Evolutionary conservation across 495 filamentous ascomycete species (phyloP).

Genomic region (Viridothelium virens): DNA sequence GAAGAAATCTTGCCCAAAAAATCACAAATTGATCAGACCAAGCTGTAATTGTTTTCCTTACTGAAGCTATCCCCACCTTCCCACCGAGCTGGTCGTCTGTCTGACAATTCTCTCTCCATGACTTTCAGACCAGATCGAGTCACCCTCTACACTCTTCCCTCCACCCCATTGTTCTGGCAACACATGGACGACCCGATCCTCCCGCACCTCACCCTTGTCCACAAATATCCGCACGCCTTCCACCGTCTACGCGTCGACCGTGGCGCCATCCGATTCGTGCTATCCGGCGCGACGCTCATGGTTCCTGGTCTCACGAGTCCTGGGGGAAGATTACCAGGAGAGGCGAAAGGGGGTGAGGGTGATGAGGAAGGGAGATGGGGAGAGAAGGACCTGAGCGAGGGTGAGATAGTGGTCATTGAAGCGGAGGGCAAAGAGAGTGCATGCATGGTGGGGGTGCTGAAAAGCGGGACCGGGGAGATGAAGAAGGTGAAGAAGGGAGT

Average conservation of each 20-base stretch:
- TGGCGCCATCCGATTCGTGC: conserved; percentile 92
- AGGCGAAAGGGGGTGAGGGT: conserved; percentile 37
- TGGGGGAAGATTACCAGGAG: conserved; percentile 66
- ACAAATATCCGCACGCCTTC: conserved; percentile 56
- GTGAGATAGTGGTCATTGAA: conserved; percentile 74
- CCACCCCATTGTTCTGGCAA: conserved; percentile 80
- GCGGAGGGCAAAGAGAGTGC: conserved; percentile 92
- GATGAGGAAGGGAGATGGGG: conserved; percentile 38
- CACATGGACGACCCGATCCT: conserved; percentile 69
- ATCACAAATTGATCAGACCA: conserved; percentile 80
- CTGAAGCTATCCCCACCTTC: conserved; percentile 16
- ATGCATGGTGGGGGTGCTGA: conserved; percentile 77
- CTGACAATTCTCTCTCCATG: conserved; percentile 11
- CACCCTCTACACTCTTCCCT: conserved; percentile 74
- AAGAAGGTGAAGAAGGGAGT: conserved; percentile 88
- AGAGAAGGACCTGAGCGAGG: conserved; percentile 55
- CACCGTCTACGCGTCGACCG: conserved; percentile 70
- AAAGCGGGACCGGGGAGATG: conserved; percentile 83
- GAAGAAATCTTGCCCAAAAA: conserved; percentile 96
- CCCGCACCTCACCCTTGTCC: conserved; percentile 53
- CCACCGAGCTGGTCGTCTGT: conserved; percentile 1
- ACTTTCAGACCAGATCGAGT: conserved; percentile 66
- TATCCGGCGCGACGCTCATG: conserved; percentile 90
- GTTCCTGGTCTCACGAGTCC: conserved; percentile 78
- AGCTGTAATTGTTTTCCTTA: conserved; percentile 46